A percentile compares a stretch with the other conserved stretches of the same genome.
Evolutionary conservation across 345 rosid species (phyloP).

Genomic region (Odontarrhena argentea): DNA sequence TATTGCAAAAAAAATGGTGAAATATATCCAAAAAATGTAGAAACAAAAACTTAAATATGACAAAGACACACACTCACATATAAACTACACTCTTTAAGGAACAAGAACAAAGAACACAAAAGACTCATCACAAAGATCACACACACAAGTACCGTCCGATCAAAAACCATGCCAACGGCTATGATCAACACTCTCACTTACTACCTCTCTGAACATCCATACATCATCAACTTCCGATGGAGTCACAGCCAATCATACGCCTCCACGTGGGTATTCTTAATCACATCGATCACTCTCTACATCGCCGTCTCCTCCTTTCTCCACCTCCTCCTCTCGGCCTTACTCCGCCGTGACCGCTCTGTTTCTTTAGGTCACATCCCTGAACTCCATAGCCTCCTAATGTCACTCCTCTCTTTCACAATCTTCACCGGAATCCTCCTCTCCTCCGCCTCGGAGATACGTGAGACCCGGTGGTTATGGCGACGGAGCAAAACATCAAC

Average conservation of each 20-base stretch:
- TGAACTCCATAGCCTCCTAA: constrained; percentile 64
- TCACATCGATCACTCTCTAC: constrained; percentile 62
- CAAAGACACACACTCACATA: constrained; percentile 26
- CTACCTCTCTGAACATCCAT: constrained; percentile 82
- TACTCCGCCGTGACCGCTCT: constrained; percentile 48
- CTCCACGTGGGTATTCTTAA: constrained; percentile 87
- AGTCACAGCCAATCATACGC: constrained; percentile 81
- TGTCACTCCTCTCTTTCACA: constrained; percentile 64
- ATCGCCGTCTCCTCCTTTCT: constrained; percentile 52
- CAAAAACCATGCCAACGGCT: constrained; percentile 34
- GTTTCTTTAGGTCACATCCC: constrained; percentile 76
- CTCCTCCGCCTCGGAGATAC: constrained; percentile 84
- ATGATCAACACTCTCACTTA: constrained; percentile 44
- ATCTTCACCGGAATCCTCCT: constrained; percentile 80
- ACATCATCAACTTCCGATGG: constrained; percentile 82
- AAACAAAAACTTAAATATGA: constrained; percentile 9
- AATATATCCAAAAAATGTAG: neutral
- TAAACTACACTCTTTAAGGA: constrained; percentile 1
- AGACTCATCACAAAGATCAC: constrained; percentile 19
- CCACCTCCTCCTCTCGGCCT: constrained; percentile 51
- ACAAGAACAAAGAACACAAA: constrained; percentile 7
- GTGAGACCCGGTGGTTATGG: constrained; percentile 88
- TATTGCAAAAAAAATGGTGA: constrained; percentile 3
- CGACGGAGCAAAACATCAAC: constrained; percentile 67
- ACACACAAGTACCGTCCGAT: constrained; percentile 28